Evolutionary conservation across 1,284 basidiomycete genomes (phyloP), one percentile per base, ranked within the genome.

Genomic region (Melampsora americana): DNA sequence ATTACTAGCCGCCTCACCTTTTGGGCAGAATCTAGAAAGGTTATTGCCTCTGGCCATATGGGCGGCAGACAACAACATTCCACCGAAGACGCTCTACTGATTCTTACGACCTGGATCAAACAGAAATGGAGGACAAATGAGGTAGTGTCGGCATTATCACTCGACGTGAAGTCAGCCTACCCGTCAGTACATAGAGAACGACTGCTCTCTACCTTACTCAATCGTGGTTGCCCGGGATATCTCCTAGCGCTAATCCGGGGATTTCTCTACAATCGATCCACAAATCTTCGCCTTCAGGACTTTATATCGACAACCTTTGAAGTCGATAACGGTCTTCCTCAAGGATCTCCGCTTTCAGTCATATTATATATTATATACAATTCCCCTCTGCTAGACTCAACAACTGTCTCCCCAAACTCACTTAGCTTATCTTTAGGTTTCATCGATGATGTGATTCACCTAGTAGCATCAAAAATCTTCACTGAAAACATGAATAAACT

Each of bases 311-410:
- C 26, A n/a, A 14, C 2, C 20, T 70, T 70, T 56, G 2, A n/a
- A n/a, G 28, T 70, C 5, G n/a, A 35, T 1, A 59, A 30, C 4
- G 69, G 69, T 4, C 69, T 61, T 2, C 69, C 69, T 20, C 69
- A 70, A 23, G 69, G 59, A 2, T 70, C 53, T 44, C 69, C 69
- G 5, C 39, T 61, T 1, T 70, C 69, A 2, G 56, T 61, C 7
- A 70, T 61, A 18, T 39, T 70, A 7, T 70, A 70, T 23, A 60
- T 70, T n/a, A n/a, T n/a, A n/a, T n/a, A n/a, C n/a, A n/a, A n/a
- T n/a, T n/a, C n/a, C n/a, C n/a, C n/a, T n/a, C 14, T 18, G 28
- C 6, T 70, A 70, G 26, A 70, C 60, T 23, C 26, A 20, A 20
- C 16, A n/a, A 11, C 56, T 70, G 20, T 59, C 62, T 23, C n/a